Conservation (phyloP, 2,329 filamentous ascomycete genomes). For the Exophiala bonariae region DNA sequence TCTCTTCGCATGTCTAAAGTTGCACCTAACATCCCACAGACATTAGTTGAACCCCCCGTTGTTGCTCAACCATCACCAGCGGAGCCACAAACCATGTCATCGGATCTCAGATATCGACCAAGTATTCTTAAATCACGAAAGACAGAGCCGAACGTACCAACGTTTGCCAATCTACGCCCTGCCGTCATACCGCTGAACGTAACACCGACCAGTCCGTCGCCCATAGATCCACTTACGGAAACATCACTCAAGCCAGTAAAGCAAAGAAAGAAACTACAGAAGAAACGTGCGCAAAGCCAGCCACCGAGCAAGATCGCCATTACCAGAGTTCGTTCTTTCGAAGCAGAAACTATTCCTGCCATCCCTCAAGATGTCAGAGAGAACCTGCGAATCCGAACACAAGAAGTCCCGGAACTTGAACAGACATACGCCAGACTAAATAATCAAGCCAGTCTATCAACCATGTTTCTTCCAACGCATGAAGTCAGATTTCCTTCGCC, state of each 20-base stretch:
- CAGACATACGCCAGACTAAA: constrained; percentile 18
- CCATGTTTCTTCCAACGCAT: constrained; percentile 10
- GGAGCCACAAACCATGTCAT: background rate
- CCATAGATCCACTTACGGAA: no score
- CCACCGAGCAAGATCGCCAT: constrained; percentile 14
- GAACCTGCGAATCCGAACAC: constrained; percentile 24
- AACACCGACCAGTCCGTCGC: background rate
- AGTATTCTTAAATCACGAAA: constrained; percentile 19
- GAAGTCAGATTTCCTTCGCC: constrained; percentile 28
- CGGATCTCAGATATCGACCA: background rate
- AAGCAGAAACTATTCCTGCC: constrained; percentile 19
- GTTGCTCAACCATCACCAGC: background rate
- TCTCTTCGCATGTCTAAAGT: constrained; percentile 11
- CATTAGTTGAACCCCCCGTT: background rate
- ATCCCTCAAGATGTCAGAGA: constrained; percentile 19
- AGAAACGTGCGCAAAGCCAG: constrained; percentile 24
- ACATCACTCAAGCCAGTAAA: constrained; percentile 7
- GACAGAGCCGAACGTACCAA: constrained; percentile 12
- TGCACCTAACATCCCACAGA: background rate
- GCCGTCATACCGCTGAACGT: background rate
- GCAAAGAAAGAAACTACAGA: constrained; percentile 22
- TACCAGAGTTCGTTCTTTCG: constrained; percentile 19
- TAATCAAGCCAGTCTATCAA: constrained; percentile 16
- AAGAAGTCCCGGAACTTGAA: constrained; percentile 27
- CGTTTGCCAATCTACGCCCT: constrained; percentile 11